Evolutionary conservation across 2,329 filamentous ascomycete species (phyloP).

Genomic region (Fusarium fracticaudum): DNA sequence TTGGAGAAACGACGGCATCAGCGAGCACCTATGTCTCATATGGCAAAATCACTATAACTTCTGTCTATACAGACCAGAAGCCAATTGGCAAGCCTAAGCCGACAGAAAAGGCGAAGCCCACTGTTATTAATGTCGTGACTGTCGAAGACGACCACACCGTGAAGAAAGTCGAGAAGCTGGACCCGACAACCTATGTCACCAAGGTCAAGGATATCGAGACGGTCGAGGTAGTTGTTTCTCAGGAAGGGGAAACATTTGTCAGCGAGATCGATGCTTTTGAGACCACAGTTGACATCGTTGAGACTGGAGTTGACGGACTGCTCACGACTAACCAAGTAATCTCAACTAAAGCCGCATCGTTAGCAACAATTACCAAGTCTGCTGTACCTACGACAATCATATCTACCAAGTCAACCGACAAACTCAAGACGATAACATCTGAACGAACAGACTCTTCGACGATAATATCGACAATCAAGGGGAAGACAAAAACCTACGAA

Average conservation of each 20-base stretch:
- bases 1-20: slow-evolving; percentile 37
- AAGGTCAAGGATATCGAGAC: slow-evolving; percentile 31
- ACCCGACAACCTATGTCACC: slow-evolving; percentile 35
- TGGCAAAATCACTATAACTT: slow-evolving; percentile 39
- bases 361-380: slow-evolving; percentile 21
- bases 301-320: slow-evolving; percentile 19
- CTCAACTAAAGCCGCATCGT: slow-evolving; percentile 23
- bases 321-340: slow-evolving; percentile 23
- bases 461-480: slow-evolving; percentile 30
- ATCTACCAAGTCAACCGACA: slow-evolving; percentile 13
- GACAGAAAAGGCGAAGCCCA: slow-evolving; percentile 27
- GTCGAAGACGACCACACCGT: slow-evolving; percentile 35
- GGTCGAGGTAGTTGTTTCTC: slow-evolving; percentile 19
- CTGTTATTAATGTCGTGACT: slow-evolving; percentile 35
- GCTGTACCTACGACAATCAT: slow-evolving; percentile 29
- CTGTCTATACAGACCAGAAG: slow-evolving; percentile 31
- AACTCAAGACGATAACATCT: slow-evolving; percentile 32
- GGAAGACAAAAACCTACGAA: slow-evolving; percentile 29
- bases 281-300: slow-evolving; percentile 22
- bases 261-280: slow-evolving; percentile 18
- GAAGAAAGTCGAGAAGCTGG: slow-evolving; percentile 36
- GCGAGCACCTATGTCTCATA: slow-evolving; percentile 39
- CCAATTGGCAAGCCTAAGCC: slow-evolving; percentile 7
- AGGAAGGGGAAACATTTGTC: slow-evolving; percentile 16
- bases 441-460: slow-evolving; percentile 31